These are phyloP conservation scores for Kuraishia borneana DNA, from an alignment of 805 yeast genomes.

Conservation along the genomic window DNA sequence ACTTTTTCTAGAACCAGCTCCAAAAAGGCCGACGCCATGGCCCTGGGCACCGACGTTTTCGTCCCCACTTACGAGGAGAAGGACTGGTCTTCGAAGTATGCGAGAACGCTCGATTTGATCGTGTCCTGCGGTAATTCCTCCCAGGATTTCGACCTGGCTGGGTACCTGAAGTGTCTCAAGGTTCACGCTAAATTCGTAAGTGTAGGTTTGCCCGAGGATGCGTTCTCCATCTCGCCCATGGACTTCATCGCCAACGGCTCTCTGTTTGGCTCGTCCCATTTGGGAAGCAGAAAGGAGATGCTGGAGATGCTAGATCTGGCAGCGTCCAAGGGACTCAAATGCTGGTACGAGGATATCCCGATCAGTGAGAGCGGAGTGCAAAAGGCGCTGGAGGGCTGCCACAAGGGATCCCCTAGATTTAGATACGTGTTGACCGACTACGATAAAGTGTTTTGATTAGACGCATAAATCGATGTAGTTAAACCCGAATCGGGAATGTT, in stretches of 20 bases:
- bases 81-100: conserved; percentile 20
- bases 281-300: conserved; percentile 57
- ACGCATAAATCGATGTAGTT: neutral
- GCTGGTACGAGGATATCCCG: conserved; percentile 54
- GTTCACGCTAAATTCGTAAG: conserved; percentile 49
- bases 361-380: conserved; percentile 40
- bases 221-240: conserved; percentile 28
- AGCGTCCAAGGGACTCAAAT: conserved; percentile 40
- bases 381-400: conserved; percentile 43
- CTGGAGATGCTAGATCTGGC: conserved; percentile 57
- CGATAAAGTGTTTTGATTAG: conserved; percentile 28
- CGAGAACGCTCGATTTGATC: conserved; percentile 33
- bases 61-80: conserved; percentile 33
- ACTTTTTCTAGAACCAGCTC: conserved; percentile 40
- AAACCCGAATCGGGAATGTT: neutral
- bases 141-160: conserved; percentile 34
- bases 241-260: conserved; percentile 32
- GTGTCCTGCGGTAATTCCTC: conserved; percentile 43
- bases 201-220: conserved; percentile 56
- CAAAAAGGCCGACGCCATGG: conserved; percentile 40
- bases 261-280: conserved; percentile 44
- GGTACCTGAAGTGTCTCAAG: conserved; percentile 37
- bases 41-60: conserved; percentile 45
- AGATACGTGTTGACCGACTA: conserved; percentile 52
- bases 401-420: conserved; percentile 47